Evolutionary conservation across 2,329 filamentous ascomycete species (phyloP).

Genomic region (Claviceps lovelessii): DNA sequence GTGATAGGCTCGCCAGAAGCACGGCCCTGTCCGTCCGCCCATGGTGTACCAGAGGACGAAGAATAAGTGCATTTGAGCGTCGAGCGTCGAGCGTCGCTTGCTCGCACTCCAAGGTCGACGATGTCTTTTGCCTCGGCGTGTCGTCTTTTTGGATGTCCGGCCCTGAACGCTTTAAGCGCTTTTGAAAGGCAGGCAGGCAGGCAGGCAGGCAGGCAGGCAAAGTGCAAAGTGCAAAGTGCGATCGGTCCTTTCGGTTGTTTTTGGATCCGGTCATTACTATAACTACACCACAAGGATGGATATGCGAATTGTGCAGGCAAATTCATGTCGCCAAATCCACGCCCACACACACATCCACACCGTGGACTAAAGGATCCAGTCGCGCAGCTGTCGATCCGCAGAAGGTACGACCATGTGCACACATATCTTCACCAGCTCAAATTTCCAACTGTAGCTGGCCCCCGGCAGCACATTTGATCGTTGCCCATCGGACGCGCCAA

Average conservation of each 20-base stretch:
- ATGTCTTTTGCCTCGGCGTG: no score
- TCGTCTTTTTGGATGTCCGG: no score
- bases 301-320: not conserved
- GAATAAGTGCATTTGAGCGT: not conserved
- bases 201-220: no score
- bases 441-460: no score
- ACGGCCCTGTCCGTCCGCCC: not conserved
- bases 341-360: not conserved
- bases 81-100: not conserved
- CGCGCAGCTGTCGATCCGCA: not conserved
- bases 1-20: not conserved
- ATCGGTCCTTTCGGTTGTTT: no score
- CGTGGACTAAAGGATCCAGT: not conserved
- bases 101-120: not conserved
- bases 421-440: not conserved
- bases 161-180: no score
- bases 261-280: not conserved
- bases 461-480: no score
- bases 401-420: not conserved
- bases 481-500: not conserved
- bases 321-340: not conserved
- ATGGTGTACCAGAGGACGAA: not conserved
- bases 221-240: no score
- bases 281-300: not conserved
- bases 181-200: no score